phyloP scores from a whole-genome alignment of 2,329 filamentous ascomycete species.

The Aspergillus novofumigatus region DNA sequence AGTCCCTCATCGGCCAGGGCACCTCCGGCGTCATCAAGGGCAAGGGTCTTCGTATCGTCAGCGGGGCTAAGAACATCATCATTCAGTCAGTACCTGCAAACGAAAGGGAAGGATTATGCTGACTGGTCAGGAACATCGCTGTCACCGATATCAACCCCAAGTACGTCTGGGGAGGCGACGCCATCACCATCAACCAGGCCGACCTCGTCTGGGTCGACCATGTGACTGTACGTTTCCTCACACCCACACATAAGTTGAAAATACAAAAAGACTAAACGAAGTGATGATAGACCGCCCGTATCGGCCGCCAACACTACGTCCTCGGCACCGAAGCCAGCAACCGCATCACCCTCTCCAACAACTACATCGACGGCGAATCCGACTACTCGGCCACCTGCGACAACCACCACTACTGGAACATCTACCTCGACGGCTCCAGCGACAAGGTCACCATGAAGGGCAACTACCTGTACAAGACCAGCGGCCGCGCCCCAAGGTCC shows the following conservation, averaged over 20 bases:
- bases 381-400: conserved; percentile 56
- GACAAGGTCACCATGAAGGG: conserved; percentile 57
- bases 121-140: conserved; percentile 42
- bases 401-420: conserved; percentile 57
- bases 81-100: conserved; percentile 39
- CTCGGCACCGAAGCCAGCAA: conserved; percentile 51
- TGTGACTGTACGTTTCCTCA: conserved; percentile 30
- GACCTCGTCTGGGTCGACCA: conserved; percentile 49
- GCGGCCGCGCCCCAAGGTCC: conserved; percentile 56
- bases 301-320: conserved; percentile 59
- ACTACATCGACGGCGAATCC: conserved; percentile 53
- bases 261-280: background rate
- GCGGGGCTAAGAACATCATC: conserved; percentile 53
- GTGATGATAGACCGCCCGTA: conserved; percentile 47
- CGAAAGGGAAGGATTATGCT: background rate
- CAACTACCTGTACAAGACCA: conserved; percentile 59
- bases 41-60: conserved; percentile 52
- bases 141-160: conserved; percentile 55
- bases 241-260: too few relatives aligned
- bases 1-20: conserved; percentile 55
- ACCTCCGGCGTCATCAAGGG: conserved; percentile 53
- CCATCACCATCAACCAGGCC: conserved; percentile 49
- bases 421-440: conserved; percentile 54
- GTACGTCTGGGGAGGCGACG: conserved; percentile 59
- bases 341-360: conserved; percentile 58